phyloP scores from a whole-genome alignment of 768 basidiomycete species.

The Trametes cingulata region DNA sequence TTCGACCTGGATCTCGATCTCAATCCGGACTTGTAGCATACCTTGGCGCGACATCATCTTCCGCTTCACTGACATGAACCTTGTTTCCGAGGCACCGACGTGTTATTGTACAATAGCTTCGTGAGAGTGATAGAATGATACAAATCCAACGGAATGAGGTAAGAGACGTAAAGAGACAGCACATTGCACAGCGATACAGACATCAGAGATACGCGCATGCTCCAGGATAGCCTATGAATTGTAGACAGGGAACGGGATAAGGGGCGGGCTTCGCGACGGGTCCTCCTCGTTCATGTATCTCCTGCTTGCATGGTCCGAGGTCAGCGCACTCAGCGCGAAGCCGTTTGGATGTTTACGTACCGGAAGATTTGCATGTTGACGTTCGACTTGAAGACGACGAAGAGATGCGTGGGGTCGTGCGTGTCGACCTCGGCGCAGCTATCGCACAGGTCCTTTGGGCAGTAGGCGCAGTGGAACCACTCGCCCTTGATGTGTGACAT shows the following conservation, averaged over 20 bases:
- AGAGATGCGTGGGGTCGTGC: constrained; percentile 81
- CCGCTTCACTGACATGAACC: not conserved
- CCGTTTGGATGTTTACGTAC: constrained; percentile 1
- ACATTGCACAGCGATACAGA: constrained; percentile 4
- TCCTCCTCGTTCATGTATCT: constrained; percentile 23
- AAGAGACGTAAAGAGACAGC: not conserved
- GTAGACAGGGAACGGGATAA: constrained; percentile 18
- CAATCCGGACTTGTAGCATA: constrained; percentile 68
- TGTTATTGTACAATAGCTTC: not conserved
- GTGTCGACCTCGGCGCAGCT: constrained; percentile 79
- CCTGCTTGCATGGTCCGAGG: constrained; percentile 8
- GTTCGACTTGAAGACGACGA: constrained; percentile 83
- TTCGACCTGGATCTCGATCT: constrained; percentile 85
- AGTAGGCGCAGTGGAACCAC: constrained; percentile 92
- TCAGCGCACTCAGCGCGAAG: not conserved
- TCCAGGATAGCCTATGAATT: not conserved
- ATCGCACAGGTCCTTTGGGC: constrained; percentile 83
- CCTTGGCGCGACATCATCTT: not conserved
- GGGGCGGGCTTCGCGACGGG: constrained; percentile 18
- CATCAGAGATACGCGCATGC: not conserved
- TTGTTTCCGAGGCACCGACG: not conserved
- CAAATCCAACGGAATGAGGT: not conserved
- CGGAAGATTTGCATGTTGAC: constrained; percentile 23
- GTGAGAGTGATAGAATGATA: not conserved
- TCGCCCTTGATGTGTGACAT: constrained; percentile 78